A percentile compares a stretch with the other conserved stretches of the same genome.
phyloP scores from a whole-genome alignment of 2,329 filamentous ascomycete species.

The Stemphylium vesicarium region DNA sequence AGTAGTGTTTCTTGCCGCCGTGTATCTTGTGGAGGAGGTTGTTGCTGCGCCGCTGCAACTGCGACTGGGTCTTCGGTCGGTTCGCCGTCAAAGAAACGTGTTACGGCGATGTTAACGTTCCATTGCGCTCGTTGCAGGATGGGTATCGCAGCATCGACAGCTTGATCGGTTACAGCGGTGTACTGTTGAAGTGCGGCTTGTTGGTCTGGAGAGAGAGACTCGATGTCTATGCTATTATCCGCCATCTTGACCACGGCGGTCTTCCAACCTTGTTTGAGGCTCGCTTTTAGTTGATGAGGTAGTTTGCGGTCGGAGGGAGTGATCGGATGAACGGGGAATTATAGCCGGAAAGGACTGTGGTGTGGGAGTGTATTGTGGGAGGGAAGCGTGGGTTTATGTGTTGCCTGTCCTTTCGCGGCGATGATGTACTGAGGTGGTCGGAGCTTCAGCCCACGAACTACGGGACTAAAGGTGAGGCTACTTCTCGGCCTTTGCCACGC shows the following conservation, averaged over 20 bases:
- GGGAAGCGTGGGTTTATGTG: slow-evolving; percentile 11
- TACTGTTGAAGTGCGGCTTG: slow-evolving; percentile 87
- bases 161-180: slow-evolving; percentile 85
- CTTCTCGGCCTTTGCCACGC: slow-evolving; percentile 16
- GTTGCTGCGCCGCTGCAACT: slow-evolving; percentile 69
- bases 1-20: slow-evolving; percentile 76
- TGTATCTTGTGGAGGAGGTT: slow-evolving; percentile 64
- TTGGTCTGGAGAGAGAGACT: slow-evolving; percentile 76
- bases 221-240: slow-evolving; percentile 61
- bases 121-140: slow-evolving; percentile 87
- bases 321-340: not conserved
- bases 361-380: slow-evolving; percentile 5
- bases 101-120: slow-evolving; percentile 96
- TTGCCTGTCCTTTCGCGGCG: slow-evolving; percentile 23
- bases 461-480: slow-evolving; percentile 22
- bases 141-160: slow-evolving; percentile 75
- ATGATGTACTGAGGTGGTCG: slow-evolving; percentile 25
- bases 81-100: slow-evolving; percentile 98
- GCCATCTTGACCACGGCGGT: slow-evolving; percentile 39
- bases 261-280: not conserved
- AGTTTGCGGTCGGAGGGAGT: not conserved
- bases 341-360: slow-evolving; percentile 26
- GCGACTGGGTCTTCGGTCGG: slow-evolving; percentile 76
- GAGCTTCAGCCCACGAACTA: slow-evolving; percentile 14
- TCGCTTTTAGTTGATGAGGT: not conserved